Evolutionary conservation across 1,284 basidiomycete genomes (phyloP), one percentile per base, ranked within the genome.

Genomic region (Termitomyces sp.): DNA sequence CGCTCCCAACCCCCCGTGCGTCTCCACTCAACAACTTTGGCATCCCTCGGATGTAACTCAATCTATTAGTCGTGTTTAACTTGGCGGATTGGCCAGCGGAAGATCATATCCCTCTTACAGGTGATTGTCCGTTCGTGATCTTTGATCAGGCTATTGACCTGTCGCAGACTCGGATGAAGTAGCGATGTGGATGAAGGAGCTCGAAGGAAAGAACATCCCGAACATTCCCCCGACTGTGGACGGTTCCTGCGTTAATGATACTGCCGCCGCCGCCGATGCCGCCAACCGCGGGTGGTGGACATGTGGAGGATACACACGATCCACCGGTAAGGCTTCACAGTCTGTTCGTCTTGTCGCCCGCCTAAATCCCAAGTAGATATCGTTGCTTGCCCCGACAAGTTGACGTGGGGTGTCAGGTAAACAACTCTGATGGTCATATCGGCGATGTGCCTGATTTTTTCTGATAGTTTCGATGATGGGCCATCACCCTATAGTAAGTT

Each of bases 251-350:
- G 76, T 67, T 33, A 72, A 75, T 44, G 82, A 86, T 60, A 80
- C 86, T 31, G 70, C 69, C 3, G 79, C 83, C 12, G 84, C 81
- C 3, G 70, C 82, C 5, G 67, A 83, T 43, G 84, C 87, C 40
- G 73, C 79, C 8, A 70, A 69, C 56, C 81, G 83, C 61, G 86
- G 87, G 42, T 91, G 88, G 89, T 91, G 89, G 89, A 90, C 92
- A n/a, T 94, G 92, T 66, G 90, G 91, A 67, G 88, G 89, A 38
- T 83, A 81, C 68, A 90, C 90, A 6, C 80, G 89, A 17, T 50
- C 57, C 47, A 78, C 77, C 24, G 78, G 73, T 73, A 59, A 33
- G 65, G 54, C 33, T 30, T 26, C 13, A 7, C 8, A 30, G 24
- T 36, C 5, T 42, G 10, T 13, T 51, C 19, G 36, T 36, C 43